Evolutionary conservation across 768 basidiomycete genomes (phyloP).

Genomic region (Suillus bovinus): DNA sequence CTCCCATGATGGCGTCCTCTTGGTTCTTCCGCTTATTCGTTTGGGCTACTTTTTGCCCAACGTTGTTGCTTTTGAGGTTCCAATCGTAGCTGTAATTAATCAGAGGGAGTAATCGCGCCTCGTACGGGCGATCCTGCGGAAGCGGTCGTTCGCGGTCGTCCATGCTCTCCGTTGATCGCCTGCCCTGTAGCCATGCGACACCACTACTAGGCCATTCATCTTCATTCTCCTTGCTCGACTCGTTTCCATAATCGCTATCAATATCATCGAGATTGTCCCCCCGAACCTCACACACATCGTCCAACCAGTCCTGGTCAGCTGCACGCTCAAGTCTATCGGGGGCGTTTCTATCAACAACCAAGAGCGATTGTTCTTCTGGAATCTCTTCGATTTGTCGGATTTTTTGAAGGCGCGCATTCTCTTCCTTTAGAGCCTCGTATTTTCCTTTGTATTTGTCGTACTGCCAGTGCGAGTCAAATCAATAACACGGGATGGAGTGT

Average conservation of each 20-base stretch:
- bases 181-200: slow-evolving; percentile 13
- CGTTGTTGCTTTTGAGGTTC: not conserved
- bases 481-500: not conserved
- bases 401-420: slow-evolving; percentile 13
- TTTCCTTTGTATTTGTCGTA: slow-evolving; percentile 27
- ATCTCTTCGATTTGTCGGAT: slow-evolving; percentile 2
- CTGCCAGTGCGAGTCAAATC: slow-evolving; percentile 12
- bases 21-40: slow-evolving; percentile 13
- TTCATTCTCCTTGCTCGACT: slow-evolving; percentile 19
- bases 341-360: slow-evolving; percentile 30
- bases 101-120: not conserved
- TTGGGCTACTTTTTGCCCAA: slow-evolving; percentile 4
- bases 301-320: slow-evolving; percentile 26
- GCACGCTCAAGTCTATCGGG: slow-evolving; percentile 21
- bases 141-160: slow-evolving; percentile 9
- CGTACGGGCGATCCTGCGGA: slow-evolving; percentile 2
- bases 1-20: slow-evolving; percentile 12
- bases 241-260: slow-evolving; percentile 16
- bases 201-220: slow-evolving; percentile 19
- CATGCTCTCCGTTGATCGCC: slow-evolving; percentile 1
- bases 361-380: slow-evolving; percentile 28
- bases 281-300: slow-evolving; percentile 28
- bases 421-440: slow-evolving; percentile 21
- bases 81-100: not conserved
- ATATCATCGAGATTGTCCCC: slow-evolving; percentile 24